phyloP scores from a whole-genome alignment of 1,284 basidiomycete genomes.

The Trichosporon sp. region DNA sequence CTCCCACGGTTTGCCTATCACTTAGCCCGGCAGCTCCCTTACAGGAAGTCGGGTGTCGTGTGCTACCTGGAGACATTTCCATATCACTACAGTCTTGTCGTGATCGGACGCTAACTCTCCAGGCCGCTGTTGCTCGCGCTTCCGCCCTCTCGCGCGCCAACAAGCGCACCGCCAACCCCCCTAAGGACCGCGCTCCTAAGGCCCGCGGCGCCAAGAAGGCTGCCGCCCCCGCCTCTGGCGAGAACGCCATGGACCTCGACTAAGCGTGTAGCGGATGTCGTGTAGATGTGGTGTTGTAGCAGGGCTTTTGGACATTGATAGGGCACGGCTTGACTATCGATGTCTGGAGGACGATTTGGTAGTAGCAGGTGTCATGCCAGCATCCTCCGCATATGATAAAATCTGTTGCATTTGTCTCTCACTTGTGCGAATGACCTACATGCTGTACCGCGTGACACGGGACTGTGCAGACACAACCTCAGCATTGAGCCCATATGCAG shows the following conservation, averaged over 20 bases:
- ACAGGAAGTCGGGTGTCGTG: slow-evolving; percentile 28
- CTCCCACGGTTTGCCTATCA: slow-evolving; percentile 27
- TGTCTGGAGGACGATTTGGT: slow-evolving; percentile 27
- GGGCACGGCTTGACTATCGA: slow-evolving; percentile 18
- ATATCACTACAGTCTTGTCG: background rate
- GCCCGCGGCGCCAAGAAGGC: slow-evolving; percentile 77
- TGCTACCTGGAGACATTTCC: slow-evolving; percentile 27
- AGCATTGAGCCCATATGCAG: too few species aligned
- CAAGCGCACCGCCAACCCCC: slow-evolving; percentile 69
- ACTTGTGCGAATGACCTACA: background rate
- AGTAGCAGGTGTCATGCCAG: slow-evolving; percentile 29
- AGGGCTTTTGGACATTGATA: slow-evolving; percentile 18
- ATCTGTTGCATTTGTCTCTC: slow-evolving; percentile 6
- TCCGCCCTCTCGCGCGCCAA: slow-evolving; percentile 72
- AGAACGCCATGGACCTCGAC: slow-evolving; percentile 55
- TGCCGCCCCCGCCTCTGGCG: slow-evolving; percentile 63
- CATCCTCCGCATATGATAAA: slow-evolving; percentile 24
- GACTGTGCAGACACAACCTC: too few species aligned
- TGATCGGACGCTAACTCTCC: slow-evolving; percentile 31
- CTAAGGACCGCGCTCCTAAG: slow-evolving; percentile 67
- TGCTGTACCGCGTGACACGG: too few species aligned
- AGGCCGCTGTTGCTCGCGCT: slow-evolving; percentile 79
- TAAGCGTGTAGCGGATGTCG: slow-evolving; percentile 35
- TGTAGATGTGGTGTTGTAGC: slow-evolving; percentile 17
- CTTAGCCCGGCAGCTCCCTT: slow-evolving; percentile 28